Base-by-base conservation (phyloP, 2,329 filamentous ascomycete species). In the Phialemonium atrogriseum region DNA sequence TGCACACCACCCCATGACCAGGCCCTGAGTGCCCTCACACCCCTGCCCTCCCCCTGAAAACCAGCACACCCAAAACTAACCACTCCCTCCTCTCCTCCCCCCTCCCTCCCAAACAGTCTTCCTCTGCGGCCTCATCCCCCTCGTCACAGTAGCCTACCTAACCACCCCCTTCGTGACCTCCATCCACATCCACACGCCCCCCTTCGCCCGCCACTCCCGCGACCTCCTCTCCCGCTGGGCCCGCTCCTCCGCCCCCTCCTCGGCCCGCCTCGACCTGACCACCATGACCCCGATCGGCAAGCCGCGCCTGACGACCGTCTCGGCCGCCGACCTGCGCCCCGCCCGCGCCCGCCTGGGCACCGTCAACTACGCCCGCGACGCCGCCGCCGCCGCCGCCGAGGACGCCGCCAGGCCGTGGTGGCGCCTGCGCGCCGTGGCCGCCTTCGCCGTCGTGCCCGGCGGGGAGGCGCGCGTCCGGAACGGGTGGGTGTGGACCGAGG, bases 101-200 rank as follows among this genome's bases (percentile, higher is more conserved):
- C 31, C 20, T 25, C 26, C 36, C 27, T 14, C 16, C 24, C 30
- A 5, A 22, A 3, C 41, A 80, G 76, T 77, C 35, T 56, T 71
- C 28, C 47, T 73, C 30, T 74, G 68, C 39, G 76, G 80, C 43
- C 51, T 79, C 22, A 55, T 82, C 7, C 84, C 84, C 3, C 60
- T 86, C 45, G 35, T 74, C 21, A 73, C 78, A 46, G 66, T 85
- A 14, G 63, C 70, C 21, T 80, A 77, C 51, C 70, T 70, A 27
- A 76, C 79, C 2, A 66, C 73, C 1, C 81, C 84, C 4, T 84
- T 82, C 48, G 82, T 89, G 7, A 76, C 77, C 24, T 77, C 78
- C 48, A 67, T 91, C 37, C 75, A 83, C 53, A 59, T 91, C 30
- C 70, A 72, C 14, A 64, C 88, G 2, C 85, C 85, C 0, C 52